Evolutionary conservation across 78 protist genomes (phyloP).

Genomic region (Dictyostelium discoideum): dicty_2.7 NC_007088.5:8400001-8400500

Average conservation of each 20-base stretch:
- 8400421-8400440: not conserved
- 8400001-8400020: not conserved
- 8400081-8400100: not conserved
- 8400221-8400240: not conserved
- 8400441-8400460: slow-evolving; percentile 9
- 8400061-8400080: not conserved
- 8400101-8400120: slow-evolving; percentile 5
- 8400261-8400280: not conserved
- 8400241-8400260: not conserved
- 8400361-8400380: not conserved
- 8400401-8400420: not conserved
- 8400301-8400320: not conserved
- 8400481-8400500: slow-evolving; percentile 45
- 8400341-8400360: not conserved
- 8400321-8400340: slow-evolving; percentile 29
- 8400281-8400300: slow-evolving; percentile 1
- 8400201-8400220: not conserved
- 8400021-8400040: not conserved
- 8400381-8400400: not conserved
- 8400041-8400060: not conserved
- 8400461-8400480: not conserved
- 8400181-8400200: not conserved
- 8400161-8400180: not conserved
- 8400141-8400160: slow-evolving; percentile 22
- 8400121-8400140: not conserved